Evolutionary conservation across 306 rosid species (phyloP), one percentile per base, ranked within the genome.

Genomic region (Hippophae gyantsensis): DNA sequence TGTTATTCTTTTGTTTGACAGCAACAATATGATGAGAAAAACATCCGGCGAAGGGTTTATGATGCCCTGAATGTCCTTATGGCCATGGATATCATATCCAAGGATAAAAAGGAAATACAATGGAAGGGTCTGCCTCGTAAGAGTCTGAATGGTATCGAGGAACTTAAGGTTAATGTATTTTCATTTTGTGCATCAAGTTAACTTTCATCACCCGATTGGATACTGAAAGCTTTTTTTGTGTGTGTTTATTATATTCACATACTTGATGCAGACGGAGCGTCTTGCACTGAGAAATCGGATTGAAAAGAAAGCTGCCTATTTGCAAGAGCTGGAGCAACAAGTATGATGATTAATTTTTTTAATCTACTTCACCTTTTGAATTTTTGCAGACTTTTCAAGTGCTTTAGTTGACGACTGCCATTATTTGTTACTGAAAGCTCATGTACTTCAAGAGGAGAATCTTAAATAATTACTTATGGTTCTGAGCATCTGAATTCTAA

Each of bases 101-200:
- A 92, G 86, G 98, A 92, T 76, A 92, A 92, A 75, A 92, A 87
- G 57, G 96, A 92, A 74, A 92, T 92, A 66, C 98, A 92, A 74
- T 92, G 98, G 98, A 87, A 78, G 80, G 98, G 98, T 70, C 87
- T 92, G 58, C 98, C 98, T 74, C 98, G 87, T 54, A 83, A 94
- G 38, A 87, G 89, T 73, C 62, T 70, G 72, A 92, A 73, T 57
- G 96, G 87, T 68, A 81, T 92, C 69, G 96, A 92, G 78, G 96
- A 87, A 78, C 74, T 92, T 51, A 87, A 92, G 96, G 98, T 87
- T 64, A 46, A 62, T 41, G 50, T 62, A 61, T 76, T 13, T 68
- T 61, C 70, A 43, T 18, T 46, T 56, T 74, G 64, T 11, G 61
- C 45, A 14, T 62, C 58, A 23, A 13, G 26, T 66, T 48, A n/a